Evolutionary conservation across 2,329 filamentous ascomycete genomes (phyloP).

Genomic region (Purpureocillium takamizusanense): DNA sequence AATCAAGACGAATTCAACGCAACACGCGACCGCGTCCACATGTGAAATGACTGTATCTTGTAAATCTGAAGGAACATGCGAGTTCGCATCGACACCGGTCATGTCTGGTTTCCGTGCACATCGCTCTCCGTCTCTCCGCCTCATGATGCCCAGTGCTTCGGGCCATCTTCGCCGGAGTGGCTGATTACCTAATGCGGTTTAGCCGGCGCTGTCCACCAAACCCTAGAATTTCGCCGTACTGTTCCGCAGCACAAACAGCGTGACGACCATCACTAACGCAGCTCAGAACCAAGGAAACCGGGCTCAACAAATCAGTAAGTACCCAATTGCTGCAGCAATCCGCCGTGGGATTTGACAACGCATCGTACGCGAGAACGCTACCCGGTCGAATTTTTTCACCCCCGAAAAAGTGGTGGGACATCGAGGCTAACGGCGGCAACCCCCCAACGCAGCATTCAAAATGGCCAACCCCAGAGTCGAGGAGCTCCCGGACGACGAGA

Average conservation of each 20-base stretch:
- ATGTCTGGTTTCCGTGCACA: too few relatives aligned
- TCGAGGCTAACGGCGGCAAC: conserved; percentile 3
- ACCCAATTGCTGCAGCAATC: conserved; percentile 9
- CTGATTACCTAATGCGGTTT: conserved; percentile 32
- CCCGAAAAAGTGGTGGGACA: background rate
- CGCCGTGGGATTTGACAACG: background rate
- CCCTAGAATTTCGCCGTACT: conserved; percentile 35
- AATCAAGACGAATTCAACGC: conserved; percentile 32
- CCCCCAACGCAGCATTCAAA: conserved; percentile 27
- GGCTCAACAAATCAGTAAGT: conserved; percentile 29
- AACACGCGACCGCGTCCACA: conserved; percentile 10
- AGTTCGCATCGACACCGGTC: too few relatives aligned
- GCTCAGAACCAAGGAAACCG: conserved; percentile 21
- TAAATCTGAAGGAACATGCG: background rate
- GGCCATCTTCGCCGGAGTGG: conserved; percentile 4
- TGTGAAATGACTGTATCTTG: conserved; percentile 5
- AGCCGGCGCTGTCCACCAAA: conserved; percentile 29
- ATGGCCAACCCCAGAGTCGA: conserved; percentile 99
- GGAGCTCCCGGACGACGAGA: conserved; percentile 88
- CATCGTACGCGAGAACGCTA: background rate
- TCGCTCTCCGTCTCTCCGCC: too few relatives aligned
- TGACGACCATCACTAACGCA: conserved; percentile 18
- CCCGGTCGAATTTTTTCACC: conserved; percentile 4
- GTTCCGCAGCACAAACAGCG: conserved; percentile 30
- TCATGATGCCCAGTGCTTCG: background rate